These are phyloP conservation scores for Cystofilobasidium bisporidii DNA, from an alignment of 768 basidiomycete genomes.

Conservation along the genomic window DNA sequence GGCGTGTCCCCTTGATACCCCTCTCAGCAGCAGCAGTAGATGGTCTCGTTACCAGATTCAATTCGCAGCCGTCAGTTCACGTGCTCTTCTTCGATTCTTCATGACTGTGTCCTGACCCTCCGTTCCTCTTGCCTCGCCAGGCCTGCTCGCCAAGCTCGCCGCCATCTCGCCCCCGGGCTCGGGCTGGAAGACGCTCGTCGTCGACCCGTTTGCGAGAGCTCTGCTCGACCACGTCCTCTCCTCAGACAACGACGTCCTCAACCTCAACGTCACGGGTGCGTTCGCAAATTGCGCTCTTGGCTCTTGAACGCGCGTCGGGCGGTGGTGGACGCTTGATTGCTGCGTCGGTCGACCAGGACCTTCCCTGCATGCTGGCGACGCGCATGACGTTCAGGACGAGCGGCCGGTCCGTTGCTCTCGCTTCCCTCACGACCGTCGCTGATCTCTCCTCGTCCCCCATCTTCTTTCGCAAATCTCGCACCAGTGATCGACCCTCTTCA, in stretches of 20 bases:
- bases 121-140: conserved; percentile 8
- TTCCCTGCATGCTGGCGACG: neutral
- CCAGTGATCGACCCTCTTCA: conserved; percentile 88
- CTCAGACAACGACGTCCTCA: conserved; percentile 87
- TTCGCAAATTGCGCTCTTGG: conserved; percentile 27
- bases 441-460: neutral
- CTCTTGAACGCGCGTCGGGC: too few relatives aligned
- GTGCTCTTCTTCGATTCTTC: neutral
- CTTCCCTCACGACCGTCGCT: neutral
- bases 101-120: neutral
- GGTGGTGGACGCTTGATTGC: too few relatives aligned
- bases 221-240: conserved; percentile 74
- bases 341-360: neutral
- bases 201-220: conserved; percentile 83
- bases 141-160: conserved; percentile 20
- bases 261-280: conserved; percentile 93
- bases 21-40: neutral
- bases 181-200: conserved; percentile 94
- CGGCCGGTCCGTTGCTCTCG: neutral
- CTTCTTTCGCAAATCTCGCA: neutral
- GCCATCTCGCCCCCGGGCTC: conserved; percentile 12
- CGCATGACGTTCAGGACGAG: too few relatives aligned
- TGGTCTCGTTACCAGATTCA: neutral
- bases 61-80: neutral
- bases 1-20: too few relatives aligned